phyloP scores from a whole-genome alignment of 352 stramenopile genomes.

The Pythium myriotylum region DNA sequence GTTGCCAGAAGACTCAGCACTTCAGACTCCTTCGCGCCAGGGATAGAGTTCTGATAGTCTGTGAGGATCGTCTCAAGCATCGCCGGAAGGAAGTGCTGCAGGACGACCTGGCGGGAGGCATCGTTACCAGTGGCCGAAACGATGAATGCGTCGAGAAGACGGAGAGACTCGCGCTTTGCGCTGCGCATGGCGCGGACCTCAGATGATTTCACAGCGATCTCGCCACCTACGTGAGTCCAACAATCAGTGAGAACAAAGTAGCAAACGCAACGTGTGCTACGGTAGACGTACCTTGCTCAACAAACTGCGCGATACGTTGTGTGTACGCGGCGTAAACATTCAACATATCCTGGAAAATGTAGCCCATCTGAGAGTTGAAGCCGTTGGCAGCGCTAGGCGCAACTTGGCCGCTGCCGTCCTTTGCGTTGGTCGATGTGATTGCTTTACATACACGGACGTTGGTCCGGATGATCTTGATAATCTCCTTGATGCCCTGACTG shows the following conservation, averaged over 20 bases:
- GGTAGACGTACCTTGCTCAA: conserved; percentile 61
- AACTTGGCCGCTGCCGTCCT: conserved; percentile 25
- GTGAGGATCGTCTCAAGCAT: conserved; percentile 96
- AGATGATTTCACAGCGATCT: conserved; percentile 94
- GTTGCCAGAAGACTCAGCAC: conserved; percentile 96
- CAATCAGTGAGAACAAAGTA: not conserved
- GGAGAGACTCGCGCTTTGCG: conserved; percentile 97
- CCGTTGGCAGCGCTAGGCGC: conserved; percentile 80
- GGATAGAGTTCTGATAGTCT: conserved; percentile 92
- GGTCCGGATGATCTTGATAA: conserved; percentile 98
- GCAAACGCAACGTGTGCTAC: not conserved
- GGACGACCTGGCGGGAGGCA: conserved; percentile 76
- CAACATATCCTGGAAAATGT: conserved; percentile 98
- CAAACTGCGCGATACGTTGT: conserved; percentile 93
- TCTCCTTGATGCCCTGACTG: conserved; percentile 81
- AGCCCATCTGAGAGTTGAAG: conserved; percentile 97
- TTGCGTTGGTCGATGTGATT: conserved; percentile 46
- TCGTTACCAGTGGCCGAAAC: conserved; percentile 82
- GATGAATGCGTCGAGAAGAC: conserved; percentile 96
- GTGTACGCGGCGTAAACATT: conserved; percentile 99
- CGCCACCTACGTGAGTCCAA: conserved; percentile 55
- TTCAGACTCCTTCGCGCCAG: conserved; percentile 86
- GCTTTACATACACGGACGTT: conserved; percentile 97
- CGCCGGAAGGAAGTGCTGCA: conserved; percentile 95
- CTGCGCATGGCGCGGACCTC: conserved; percentile 92